Evolutionary conservation across 164 flowering plant genomes (phyloP).

Genomic region (Platanus orientalis): DNA sequence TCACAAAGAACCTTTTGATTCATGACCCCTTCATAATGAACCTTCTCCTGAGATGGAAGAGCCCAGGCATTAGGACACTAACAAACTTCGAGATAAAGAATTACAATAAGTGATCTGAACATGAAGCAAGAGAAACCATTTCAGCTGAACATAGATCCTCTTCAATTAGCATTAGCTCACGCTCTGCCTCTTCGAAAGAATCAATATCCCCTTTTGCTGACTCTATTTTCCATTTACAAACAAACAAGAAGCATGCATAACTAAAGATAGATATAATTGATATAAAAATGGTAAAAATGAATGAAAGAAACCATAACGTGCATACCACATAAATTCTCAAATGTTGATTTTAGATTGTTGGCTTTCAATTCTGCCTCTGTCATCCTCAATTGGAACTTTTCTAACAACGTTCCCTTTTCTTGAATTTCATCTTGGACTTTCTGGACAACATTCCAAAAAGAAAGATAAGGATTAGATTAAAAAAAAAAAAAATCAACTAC

Average conservation of each 20-base stretch:
- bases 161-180: slow-evolving; percentile 45
- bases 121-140: slow-evolving; percentile 34
- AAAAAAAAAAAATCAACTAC: neutral
- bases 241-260: slow-evolving; percentile 3
- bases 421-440: slow-evolving; percentile 47
- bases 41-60: slow-evolving; percentile 48
- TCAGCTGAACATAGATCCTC: slow-evolving; percentile 40
- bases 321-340: slow-evolving; percentile 68
- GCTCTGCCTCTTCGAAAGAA: slow-evolving; percentile 62
- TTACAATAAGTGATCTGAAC: neutral
- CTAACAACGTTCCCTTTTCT: slow-evolving; percentile 41
- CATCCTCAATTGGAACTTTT: slow-evolving; percentile 29
- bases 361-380: slow-evolving; percentile 53
- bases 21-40: slow-evolving; percentile 71
- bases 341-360: slow-evolving; percentile 41
- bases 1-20: slow-evolving; percentile 51
- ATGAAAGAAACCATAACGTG: neutral
- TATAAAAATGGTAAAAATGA: neutral
- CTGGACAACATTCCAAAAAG: slow-evolving; percentile 32
- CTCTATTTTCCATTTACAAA: slow-evolving; percentile 32
- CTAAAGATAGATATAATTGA: neutral
- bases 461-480: neutral
- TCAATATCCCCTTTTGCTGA: slow-evolving; percentile 72
- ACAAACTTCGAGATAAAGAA: neutral
- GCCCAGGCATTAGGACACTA: neutral